Conservation (phyloP, 768 basidiomycete genomes). For the Lyophyllum decastes region DNA sequence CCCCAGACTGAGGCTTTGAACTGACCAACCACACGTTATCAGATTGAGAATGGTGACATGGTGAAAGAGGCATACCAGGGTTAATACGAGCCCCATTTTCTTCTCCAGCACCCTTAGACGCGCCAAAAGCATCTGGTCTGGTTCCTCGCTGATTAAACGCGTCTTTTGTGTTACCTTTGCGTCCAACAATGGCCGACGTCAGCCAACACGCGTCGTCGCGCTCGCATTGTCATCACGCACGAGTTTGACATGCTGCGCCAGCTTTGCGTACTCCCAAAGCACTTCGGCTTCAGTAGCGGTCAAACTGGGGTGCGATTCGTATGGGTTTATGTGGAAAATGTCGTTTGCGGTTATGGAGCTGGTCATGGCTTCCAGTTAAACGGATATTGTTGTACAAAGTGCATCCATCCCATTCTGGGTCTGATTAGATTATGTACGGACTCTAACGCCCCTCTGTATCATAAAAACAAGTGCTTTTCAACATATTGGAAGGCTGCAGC, state of each 20-base stretch:
- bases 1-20: constrained; percentile 98
- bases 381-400: neutral
- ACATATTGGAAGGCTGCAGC: neutral
- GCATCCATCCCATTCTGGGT: neutral
- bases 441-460: neutral
- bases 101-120: constrained; percentile 82
- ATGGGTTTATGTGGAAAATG: constrained; percentile 67
- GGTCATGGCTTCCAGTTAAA: constrained; percentile 20
- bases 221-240: constrained; percentile 43
- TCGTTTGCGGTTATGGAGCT: constrained; percentile 31
- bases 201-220: neutral
- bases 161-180: constrained; percentile 65
- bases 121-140: constrained; percentile 75
- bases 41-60: constrained; percentile 32
- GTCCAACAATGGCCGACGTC: neutral
- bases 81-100: constrained; percentile 95
- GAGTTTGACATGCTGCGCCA: constrained; percentile 76
- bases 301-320: constrained; percentile 68
- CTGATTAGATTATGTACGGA: neutral
- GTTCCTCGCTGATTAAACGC: constrained; percentile 69
- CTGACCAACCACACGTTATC: constrained; percentile 35
- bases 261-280: constrained; percentile 91
- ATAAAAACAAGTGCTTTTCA: too few species aligned
- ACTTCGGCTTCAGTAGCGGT: constrained; percentile 74
- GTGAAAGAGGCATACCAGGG: constrained; percentile 60